Evolutionary conservation across 129 eudicot genomes (phyloP), one percentile per base, ranked within the genome.

Genomic region (Centella asiatica): DNA sequence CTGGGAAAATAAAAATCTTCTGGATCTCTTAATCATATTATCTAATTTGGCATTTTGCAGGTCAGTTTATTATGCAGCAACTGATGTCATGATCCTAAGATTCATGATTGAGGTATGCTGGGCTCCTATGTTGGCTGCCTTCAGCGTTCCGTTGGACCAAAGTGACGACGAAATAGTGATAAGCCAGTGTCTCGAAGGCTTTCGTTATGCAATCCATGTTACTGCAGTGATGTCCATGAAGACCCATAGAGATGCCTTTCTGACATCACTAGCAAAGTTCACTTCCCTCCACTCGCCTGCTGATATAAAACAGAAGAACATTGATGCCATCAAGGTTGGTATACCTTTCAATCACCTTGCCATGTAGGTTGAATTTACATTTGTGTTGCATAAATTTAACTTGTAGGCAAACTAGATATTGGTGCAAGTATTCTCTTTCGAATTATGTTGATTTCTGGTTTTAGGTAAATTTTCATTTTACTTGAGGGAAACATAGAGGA

Each of bases 61-160:
- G 92, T 87, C 99, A 78, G 83, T 88, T 72, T 87, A 77, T 80
- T 93, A 82, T 80, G 92, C 96, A 53, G 99, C 99, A 31, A 85
- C 89, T 64, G 96, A 93, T 72, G 96, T 78, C 44, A 81, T 84
- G 71, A 93, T 93, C 78, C 89, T 93, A 29, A 76, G 86, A 65
- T 93, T 87, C 77, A 93, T 93, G 99, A 71, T 93, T 27, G 99
- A 93, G 72, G 96, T 76, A 51, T 93, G 95, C 76, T 93, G 99
- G 99, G 99, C 99, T 72, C 99, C 99, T 13, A 93, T 93, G 99
- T 70, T 93, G 79, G 99, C 99, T 76, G 99, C 99, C 70, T 93
- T 93, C 69, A 93, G 99, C 74, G 99, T 93, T 65, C 96, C 99
- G 33, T 92, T 93, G 69, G 99, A 87, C 74, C 99, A 83, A 78